phyloP scores from a whole-genome alignment of 1,284 basidiomycete genomes.

The Grifola frondosa region DNA sequence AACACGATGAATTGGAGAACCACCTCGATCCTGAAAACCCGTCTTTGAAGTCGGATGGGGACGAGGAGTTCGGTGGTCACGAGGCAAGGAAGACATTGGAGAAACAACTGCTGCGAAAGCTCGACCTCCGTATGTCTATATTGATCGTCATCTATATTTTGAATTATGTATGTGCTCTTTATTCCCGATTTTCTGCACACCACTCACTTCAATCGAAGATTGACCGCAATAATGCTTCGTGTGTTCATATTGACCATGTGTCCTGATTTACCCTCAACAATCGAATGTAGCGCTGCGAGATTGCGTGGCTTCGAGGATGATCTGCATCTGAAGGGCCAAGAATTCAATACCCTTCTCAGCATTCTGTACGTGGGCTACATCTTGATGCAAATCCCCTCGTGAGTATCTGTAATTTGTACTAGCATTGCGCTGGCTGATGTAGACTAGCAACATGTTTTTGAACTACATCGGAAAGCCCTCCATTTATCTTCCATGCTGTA shows the following conservation, averaged over 20 bases:
- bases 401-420: constrained; percentile 22
- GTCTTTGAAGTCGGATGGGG: constrained; percentile 22
- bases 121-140: constrained; percentile 66
- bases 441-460: constrained; percentile 66
- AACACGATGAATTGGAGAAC: constrained; percentile 7
- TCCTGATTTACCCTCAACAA: not conserved
- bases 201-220: constrained; percentile 40
- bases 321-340: constrained; percentile 56
- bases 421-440: not conserved
- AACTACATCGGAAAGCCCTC: constrained; percentile 74
- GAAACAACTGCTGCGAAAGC: constrained; percentile 53
- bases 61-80: constrained; percentile 43
- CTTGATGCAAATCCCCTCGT: constrained; percentile 80
- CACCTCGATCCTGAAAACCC: constrained; percentile 1
- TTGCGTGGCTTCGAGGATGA: constrained; percentile 72
- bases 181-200: not conserved
- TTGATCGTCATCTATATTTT: constrained; percentile 67
- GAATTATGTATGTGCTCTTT: constrained; percentile 50
- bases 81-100: constrained; percentile 47
- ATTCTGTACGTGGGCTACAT: constrained; percentile 81
- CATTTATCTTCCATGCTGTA: constrained; percentile 69
- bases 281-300: constrained; percentile 54
- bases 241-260: constrained; percentile 19
- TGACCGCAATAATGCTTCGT: constrained; percentile 69
- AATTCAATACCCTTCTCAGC: constrained; percentile 72